Percentiles rank a stretch among this genome's conserved stretches.
These are phyloP conservation scores for Trametes elegans DNA, from an alignment of 768 basidiomycete genomes.

Conservation along the genomic window DNA sequence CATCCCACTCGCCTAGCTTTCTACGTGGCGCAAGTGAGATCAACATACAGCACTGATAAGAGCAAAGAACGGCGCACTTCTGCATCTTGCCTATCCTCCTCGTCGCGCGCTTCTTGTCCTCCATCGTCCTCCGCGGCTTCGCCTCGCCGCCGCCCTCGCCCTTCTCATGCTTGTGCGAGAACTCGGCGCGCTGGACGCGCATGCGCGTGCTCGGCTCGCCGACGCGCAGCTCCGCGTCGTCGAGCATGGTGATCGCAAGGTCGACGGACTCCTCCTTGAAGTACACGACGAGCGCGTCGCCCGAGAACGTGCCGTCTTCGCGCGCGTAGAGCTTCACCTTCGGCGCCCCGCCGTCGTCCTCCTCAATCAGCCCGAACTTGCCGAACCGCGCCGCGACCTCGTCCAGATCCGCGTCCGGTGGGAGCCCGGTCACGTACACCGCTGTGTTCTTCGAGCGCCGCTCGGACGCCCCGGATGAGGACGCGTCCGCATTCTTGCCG, in stretches of 20 bases:
- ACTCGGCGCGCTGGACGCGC: constrained; percentile 75
- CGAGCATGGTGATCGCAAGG: constrained; percentile 80
- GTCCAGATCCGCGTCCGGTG: constrained; percentile 66
- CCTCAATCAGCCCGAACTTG: constrained; percentile 89
- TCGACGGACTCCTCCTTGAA: constrained; percentile 96
- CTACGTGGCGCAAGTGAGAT: constrained; percentile 38
- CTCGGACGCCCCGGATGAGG: constrained; percentile 31
- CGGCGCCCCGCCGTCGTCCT: constrained; percentile 87
- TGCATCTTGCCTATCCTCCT: constrained; percentile 83
- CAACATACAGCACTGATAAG: not conserved
- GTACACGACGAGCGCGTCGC: constrained; percentile 93
- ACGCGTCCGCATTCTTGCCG: constrained; percentile 43
- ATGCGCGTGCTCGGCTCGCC: constrained; percentile 75
- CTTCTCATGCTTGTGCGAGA: constrained; percentile 61
- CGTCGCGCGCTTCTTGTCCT: constrained; percentile 77
- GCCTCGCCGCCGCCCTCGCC: constrained; percentile 35
- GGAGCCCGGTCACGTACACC: constrained; percentile 85
- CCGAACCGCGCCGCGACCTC: constrained; percentile 86
- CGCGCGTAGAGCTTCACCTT: constrained; percentile 94
- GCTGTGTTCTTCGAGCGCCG: constrained; percentile 89
- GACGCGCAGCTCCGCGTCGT: constrained; percentile 87
- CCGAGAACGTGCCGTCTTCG: constrained; percentile 85
- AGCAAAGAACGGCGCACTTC: constrained; percentile 49
- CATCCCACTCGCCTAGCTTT: constrained; percentile 92
- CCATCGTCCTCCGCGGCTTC: constrained; percentile 52